Evolutionary conservation across 1,284 basidiomycete species (phyloP).

Genomic region (Phellopilus nigrolimitatus): DNA sequence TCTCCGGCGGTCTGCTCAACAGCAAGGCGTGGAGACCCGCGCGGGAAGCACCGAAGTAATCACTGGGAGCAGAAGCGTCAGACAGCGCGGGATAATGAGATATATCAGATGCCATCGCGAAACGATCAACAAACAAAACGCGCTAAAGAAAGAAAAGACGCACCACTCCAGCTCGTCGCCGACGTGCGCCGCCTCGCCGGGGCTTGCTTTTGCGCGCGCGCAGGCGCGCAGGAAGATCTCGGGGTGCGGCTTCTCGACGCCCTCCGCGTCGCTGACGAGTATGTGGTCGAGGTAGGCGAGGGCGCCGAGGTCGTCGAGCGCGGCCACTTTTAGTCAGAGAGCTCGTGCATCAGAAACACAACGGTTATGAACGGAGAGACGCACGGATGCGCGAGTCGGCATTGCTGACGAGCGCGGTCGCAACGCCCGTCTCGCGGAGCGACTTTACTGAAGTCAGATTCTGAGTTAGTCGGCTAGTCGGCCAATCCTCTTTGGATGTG

Average conservation of each 20-base stretch:
- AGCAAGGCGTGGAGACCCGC: constrained; percentile 59
- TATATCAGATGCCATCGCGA: neutral
- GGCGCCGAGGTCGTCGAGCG: constrained; percentile 55
- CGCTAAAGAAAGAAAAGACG: constrained; percentile 23
- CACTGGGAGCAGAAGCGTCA: constrained; percentile 39
- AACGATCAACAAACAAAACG: neutral
- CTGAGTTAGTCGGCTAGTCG: neutral
- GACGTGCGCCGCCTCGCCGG: constrained; percentile 55
- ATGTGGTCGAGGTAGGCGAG: constrained; percentile 45
- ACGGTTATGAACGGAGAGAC: neutral
- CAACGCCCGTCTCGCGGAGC: constrained; percentile 42
- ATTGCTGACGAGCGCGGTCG: constrained; percentile 47
- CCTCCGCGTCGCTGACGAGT: constrained; percentile 59
- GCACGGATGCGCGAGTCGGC: constrained; percentile 25
- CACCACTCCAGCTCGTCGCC: constrained; percentile 68
- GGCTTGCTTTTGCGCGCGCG: constrained; percentile 27
- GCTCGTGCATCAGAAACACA: neutral
- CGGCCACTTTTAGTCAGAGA: constrained; percentile 31
- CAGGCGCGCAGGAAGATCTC: constrained; percentile 52
- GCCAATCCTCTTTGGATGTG: neutral
- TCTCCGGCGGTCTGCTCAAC: constrained; percentile 44
- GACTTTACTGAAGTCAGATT: constrained; percentile 42
- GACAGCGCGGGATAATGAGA: no score
- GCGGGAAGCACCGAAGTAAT: constrained; percentile 58
- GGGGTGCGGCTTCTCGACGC: constrained; percentile 59